A percentile compares a stretch with the other conserved stretches of the same genome.
Evolutionary conservation across 1,139 yeast genomes (phyloP).

Genomic region (Saccharomyces pastorianus): DNA sequence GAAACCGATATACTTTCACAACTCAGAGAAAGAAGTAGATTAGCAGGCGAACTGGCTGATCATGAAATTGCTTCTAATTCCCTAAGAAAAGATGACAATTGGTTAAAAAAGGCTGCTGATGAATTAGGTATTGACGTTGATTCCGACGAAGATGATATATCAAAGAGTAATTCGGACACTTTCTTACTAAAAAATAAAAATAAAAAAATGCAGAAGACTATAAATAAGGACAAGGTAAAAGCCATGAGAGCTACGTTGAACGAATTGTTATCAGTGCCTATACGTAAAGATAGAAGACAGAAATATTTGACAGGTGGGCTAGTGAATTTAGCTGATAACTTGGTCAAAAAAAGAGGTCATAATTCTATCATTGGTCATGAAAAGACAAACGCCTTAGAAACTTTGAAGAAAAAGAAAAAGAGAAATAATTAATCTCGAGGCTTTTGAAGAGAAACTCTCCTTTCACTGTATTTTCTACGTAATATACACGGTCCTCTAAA

Average conservation of each 20-base stretch:
- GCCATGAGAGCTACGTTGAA: constrained; percentile 49
- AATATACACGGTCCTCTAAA: constrained; percentile 1
- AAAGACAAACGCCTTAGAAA: constrained; percentile 62
- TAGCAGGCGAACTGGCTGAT: constrained; percentile 73
- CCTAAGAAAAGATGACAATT: constrained; percentile 60
- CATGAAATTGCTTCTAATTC: constrained; percentile 52
- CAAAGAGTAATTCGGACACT: constrained; percentile 40
- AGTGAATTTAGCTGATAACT: constrained; percentile 74
- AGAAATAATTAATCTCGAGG: constrained; percentile 8
- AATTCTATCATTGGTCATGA: constrained; percentile 63
- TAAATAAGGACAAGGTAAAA: constrained; percentile 44
- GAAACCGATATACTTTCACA: constrained; percentile 68
- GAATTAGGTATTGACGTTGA: constrained; percentile 72
- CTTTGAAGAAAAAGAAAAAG: constrained; percentile 40
- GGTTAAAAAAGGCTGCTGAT: constrained; percentile 88
- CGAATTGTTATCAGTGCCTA: constrained; percentile 46
- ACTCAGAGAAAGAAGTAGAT: constrained; percentile 55
- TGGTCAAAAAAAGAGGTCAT: constrained; percentile 66
- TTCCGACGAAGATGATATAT: constrained; percentile 46
- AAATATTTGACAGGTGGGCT: constrained; percentile 82
- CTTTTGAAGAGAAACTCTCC: background rate
- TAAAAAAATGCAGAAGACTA: constrained; percentile 49
- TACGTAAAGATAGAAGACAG: constrained; percentile 61
- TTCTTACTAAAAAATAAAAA: constrained; percentile 55
- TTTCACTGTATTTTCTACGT: background rate